Evolutionary conservation across 768 basidiomycete species (phyloP), one percentile per base, ranked within the genome.

Genomic region (Trametes cinnabarina): DNA sequence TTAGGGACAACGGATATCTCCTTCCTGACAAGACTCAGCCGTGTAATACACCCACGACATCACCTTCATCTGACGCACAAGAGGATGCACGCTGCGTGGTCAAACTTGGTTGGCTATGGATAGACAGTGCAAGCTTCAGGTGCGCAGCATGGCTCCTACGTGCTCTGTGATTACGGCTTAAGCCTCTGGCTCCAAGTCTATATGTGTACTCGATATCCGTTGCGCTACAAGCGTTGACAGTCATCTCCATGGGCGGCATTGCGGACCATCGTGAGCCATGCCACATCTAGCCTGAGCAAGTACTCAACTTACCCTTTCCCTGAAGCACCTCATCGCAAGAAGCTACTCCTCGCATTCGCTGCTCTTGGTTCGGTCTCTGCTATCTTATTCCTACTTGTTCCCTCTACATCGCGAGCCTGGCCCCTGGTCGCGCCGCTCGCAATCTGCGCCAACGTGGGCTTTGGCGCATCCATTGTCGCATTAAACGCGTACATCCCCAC

Each of bases 91-190:
- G 88, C 25, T 96, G 94, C 71, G 90, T 88, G 4, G 92, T 94
- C 23, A 84, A 84, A 68, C 76, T 96, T 54, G 85, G 84, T 1
- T 92, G 92, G 83, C 58, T 77, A 1, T 96, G 93, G 93, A 82
- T 95, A 48, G 94, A 96, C 68, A 92, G 80, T 12, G 93, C 94
- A 2, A 94, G 92, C 67, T 96, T 94, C 70, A 94, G 92, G 93
- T 91, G 50, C 40, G 82, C 22, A 39, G 9, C 7, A 25, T 11
- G 22, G 11, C 11, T 9, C 8, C 11, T 12, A 6, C 8, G 11
- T 11, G 3, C 22, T 25, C 8, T 23, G 12, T 14, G 22, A 7
- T 4, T 25, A 11, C 12, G 4, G 11, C 43, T 44, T n/a, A 3
- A 44, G 43, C 22, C 14, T 11, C 3, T 19, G 26, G 25, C 3